Evolutionary conservation across 352 stramenopile genomes (phyloP), one percentile per base, ranked within the genome.

Genomic region (Hyaloperonospora arabidopsidis): DNA sequence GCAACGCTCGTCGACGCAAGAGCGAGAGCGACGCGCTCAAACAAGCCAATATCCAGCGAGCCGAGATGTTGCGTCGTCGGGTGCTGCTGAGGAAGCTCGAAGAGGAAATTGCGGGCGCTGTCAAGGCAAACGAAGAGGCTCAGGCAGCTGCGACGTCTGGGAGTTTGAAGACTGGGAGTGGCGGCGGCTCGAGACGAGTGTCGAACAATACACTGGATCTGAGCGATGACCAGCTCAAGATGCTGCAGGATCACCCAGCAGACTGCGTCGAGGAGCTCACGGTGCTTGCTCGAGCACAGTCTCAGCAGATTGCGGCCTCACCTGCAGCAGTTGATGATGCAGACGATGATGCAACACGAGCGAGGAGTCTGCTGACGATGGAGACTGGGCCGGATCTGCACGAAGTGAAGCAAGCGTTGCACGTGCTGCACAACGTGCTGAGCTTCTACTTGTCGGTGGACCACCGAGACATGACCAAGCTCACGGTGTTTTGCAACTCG

Each of bases 401-500:
- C 35, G 68, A 79, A 61, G 52, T 86, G 15, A 82, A 79, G 51
- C 51, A 54, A n/a, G 76, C 72, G 8, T 61, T 90, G 21, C 72
- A 68, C n/a, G 79, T 68, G 0, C 47, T 90, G 32, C 76, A 87
- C 60, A 77, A 88, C 46, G 77, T 88, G 45, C 56, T 90, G 19
- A 74, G 69, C 53, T 79, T 84, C 35, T 84, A 87, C 40, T 49
- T 87, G 61, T 87, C 79, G 17, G 64, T 72, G 25, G 74, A 85
- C 36, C 74, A 84, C 43, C 79, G 79, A 21, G 77, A 90, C 57
- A 72, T 90, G 65, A 85, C 78, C 65, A 88, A 88, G 36, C 75
- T 90, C 49, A 87, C 75, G 19, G 76, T 90, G 14, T 87, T 90
- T 50, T 90, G 79, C 77, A 90, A 90, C 59, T 84, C 79, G 36